These are phyloP conservation scores for Gracilaria domingensis DNA, from an alignment of 23 red algal genomes.

Conservation along the genomic window DNA sequence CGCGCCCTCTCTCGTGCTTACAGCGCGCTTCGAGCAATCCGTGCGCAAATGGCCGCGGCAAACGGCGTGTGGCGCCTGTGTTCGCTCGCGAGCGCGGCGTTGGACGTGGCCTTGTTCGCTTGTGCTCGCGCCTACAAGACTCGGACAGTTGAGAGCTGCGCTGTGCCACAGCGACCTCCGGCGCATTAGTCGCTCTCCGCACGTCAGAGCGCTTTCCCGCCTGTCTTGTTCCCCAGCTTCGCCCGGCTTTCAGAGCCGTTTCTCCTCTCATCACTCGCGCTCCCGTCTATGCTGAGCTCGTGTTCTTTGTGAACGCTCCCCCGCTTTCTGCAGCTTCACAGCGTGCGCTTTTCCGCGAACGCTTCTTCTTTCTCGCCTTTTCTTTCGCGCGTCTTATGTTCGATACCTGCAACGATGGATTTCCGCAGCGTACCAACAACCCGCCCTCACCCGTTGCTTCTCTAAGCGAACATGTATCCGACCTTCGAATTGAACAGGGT, in stretches of 20 bases:
- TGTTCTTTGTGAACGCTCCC: not conserved
- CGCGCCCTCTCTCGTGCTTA: slow-evolving; percentile 2
- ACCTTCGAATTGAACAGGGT: slow-evolving; percentile 6
- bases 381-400: slow-evolving; percentile 18
- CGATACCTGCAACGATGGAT: slow-evolving; percentile 33
- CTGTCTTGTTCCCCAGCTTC: not conserved
- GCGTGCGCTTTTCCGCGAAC: slow-evolving; percentile 4
- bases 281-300: not conserved
- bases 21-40: not conserved
- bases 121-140: not conserved
- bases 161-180: not conserved
- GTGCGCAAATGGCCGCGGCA: not conserved
- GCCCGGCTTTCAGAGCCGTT: not conserved
- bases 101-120: not conserved
- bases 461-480: slow-evolving; percentile 30
- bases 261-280: not conserved
- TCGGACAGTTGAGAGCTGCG: not conserved
- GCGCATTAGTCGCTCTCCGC: not conserved
- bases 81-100: not conserved
- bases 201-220: not conserved
- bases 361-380: not conserved
- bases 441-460: slow-evolving; percentile 25
- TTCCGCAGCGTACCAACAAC: slow-evolving; percentile 37
- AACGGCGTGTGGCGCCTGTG: slow-evolving; percentile 17
- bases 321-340: not conserved